These are phyloP conservation scores for Suillus variegatus DNA, from an alignment of 768 basidiomycete species.

Conservation along the genomic window DNA sequence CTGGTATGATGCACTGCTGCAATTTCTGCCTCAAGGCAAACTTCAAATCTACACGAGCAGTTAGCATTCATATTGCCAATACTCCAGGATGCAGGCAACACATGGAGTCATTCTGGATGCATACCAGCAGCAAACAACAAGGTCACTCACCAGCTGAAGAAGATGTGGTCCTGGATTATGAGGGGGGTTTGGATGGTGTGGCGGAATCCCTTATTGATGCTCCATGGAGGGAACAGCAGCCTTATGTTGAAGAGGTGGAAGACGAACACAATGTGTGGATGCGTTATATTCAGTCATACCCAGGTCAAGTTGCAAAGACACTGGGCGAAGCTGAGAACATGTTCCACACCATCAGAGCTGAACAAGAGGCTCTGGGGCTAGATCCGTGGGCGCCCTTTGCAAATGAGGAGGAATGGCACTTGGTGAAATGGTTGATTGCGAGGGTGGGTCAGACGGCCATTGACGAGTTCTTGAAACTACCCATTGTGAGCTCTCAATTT, in stretches of 20 bases:
- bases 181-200: background rate
- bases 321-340: constrained; percentile 1
- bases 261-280: background rate
- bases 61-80: constrained; percentile 1
- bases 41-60: background rate
- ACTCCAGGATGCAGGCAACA: background rate
- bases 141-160: too few species aligned
- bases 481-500: constrained; percentile 4
- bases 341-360: constrained; percentile 9
- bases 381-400: constrained; percentile 12
- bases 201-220: background rate
- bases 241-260: background rate
- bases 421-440: constrained; percentile 21
- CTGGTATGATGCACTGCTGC: background rate
- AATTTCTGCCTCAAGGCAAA: constrained; percentile 3
- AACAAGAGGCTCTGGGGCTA: constrained; percentile 3
- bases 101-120: background rate
- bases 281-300: background rate
- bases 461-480: constrained; percentile 21
- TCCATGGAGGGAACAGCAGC: too few species aligned
- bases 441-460: constrained; percentile 20
- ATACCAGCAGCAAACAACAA: background rate
- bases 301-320: background rate
- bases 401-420: constrained; percentile 19
- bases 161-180: background rate